These are phyloP conservation scores for Cubamyces lactineus DNA, from an alignment of 768 basidiomycete genomes.

Conservation along the genomic window DNA sequence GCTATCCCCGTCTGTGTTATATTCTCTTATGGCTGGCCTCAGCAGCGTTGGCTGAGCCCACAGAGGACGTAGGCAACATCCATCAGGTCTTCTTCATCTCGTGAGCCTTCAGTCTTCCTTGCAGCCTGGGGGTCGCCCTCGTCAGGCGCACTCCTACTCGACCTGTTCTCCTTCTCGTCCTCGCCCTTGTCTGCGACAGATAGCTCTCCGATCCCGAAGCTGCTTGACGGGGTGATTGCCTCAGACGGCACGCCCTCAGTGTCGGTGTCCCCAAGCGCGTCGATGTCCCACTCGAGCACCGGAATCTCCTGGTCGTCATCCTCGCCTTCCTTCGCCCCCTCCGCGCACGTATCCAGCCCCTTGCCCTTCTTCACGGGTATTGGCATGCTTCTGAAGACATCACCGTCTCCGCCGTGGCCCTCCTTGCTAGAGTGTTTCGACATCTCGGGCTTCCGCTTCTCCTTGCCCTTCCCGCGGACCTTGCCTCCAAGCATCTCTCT, in stretches of 20 bases:
- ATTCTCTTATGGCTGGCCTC: not conserved
- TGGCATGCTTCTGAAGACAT: not conserved
- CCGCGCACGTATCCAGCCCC: slow-evolving; percentile 41
- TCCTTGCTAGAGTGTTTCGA: not conserved
- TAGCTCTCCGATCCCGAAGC: slow-evolving; percentile 46
- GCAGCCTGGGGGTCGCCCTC: slow-evolving; percentile 35
- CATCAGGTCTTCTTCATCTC: slow-evolving; percentile 71
- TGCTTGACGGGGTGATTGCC: slow-evolving; percentile 37
- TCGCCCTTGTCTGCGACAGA: slow-evolving; percentile 10
- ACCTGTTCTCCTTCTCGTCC: slow-evolving; percentile 10
- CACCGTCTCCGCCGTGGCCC: slow-evolving; percentile 1
- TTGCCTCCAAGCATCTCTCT: slow-evolving; percentile 17
- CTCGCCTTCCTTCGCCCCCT: slow-evolving; percentile 59
- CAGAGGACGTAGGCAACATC: slow-evolving; percentile 70
- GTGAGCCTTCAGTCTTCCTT: slow-evolving; percentile 29
- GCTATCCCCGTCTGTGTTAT: not conserved
- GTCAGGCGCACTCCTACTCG: slow-evolving; percentile 20
- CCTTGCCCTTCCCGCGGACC: not conserved
- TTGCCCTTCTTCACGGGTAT: slow-evolving; percentile 1
- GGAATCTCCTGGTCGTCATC: slow-evolving; percentile 55
- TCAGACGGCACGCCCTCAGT: slow-evolving; percentile 20
- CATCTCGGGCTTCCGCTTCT: slow-evolving; percentile 15
- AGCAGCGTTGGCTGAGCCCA: slow-evolving; percentile 46
- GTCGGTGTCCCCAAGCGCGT: slow-evolving; percentile 16
- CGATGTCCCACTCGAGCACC: slow-evolving; percentile 50